These are phyloP conservation scores for Smittium mucronatum DNA, from an alignment of 371 early-diverging fungal species.

Conservation along the genomic window DNA sequence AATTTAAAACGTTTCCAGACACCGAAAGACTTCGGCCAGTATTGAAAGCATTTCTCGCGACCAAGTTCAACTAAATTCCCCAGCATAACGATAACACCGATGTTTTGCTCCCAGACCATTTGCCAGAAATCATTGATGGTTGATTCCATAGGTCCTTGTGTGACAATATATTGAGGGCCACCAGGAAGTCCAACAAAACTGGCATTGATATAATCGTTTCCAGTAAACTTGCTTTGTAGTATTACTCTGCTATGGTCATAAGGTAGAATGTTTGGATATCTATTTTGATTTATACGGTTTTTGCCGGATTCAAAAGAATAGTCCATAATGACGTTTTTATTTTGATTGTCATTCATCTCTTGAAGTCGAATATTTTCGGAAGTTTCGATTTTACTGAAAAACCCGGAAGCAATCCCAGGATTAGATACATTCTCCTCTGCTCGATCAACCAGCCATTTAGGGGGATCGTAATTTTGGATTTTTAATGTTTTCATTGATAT, in stretches of 20 bases:
- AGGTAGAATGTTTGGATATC: slow-evolving; percentile 16
- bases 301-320: slow-evolving; percentile 1
- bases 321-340: neutral
- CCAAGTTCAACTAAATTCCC: slow-evolving; percentile 49
- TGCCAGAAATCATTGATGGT: slow-evolving; percentile 85
- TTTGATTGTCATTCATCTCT: neutral
- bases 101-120: slow-evolving; percentile 74
- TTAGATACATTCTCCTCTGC: neutral
- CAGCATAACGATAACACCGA: slow-evolving; percentile 77
- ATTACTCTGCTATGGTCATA: slow-evolving; percentile 13
- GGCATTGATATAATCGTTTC: slow-evolving; percentile 32
- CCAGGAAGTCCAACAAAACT: slow-evolving; percentile 22
- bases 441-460: slow-evolving; percentile 1
- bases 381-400: neutral
- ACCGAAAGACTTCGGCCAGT: slow-evolving; percentile 47
- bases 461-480: neutral
- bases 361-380: neutral
- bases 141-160: slow-evolving; percentile 76
- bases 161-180: slow-evolving; percentile 54
- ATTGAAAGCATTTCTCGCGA: slow-evolving; percentile 47
- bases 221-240: neutral
- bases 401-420: neutral
- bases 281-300: slow-evolving; percentile 10
- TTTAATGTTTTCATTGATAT: too few relatives aligned
- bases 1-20: neutral